Percentiles rank a stretch among this genome's conserved stretches.
phyloP scores from a whole-genome alignment of 805 yeast species.

The Metschnikowia aberdeeniae region DNA sequence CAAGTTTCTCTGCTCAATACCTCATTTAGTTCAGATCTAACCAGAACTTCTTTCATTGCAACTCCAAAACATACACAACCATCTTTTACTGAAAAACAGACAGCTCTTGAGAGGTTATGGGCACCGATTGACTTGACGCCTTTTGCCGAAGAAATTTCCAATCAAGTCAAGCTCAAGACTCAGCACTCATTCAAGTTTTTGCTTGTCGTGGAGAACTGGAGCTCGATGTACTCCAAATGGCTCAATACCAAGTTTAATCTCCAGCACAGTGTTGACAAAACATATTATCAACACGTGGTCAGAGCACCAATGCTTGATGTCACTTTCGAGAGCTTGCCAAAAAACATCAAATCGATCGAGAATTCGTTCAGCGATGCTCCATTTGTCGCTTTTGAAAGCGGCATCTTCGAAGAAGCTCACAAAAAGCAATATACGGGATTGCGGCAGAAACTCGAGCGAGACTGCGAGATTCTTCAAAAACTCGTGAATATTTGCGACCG shows the following conservation, averaged over 20 bases:
- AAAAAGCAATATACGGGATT: constrained; percentile 14
- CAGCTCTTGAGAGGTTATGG: constrained; percentile 43
- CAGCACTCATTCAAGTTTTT: constrained; percentile 30
- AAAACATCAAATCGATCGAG: constrained; percentile 30
- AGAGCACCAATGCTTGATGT: constrained; percentile 27
- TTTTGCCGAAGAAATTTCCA: constrained; percentile 28
- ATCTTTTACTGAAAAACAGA: constrained; percentile 25
- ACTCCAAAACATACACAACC: background rate
- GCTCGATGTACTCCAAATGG: constrained; percentile 46
- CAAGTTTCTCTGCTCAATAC: background rate
- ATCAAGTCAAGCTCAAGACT: constrained; percentile 23
- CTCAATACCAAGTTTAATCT: constrained; percentile 42
- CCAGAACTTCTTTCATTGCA: background rate
- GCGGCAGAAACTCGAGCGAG: constrained; percentile 34
- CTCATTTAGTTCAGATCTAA: background rate
- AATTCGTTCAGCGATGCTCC: constrained; percentile 38
- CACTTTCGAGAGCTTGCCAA: constrained; percentile 40
- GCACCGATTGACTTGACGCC: constrained; percentile 38
- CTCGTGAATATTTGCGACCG: constrained; percentile 31
- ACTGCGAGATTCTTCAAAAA: constrained; percentile 32
- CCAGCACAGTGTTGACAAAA: constrained; percentile 23
- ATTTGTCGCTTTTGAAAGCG: constrained; percentile 51
- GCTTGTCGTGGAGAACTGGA: constrained; percentile 49
- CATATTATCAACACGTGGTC: constrained; percentile 25
- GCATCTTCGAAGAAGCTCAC: constrained; percentile 28